Base-by-base conservation (phyloP, 805 yeast genomes). In the Teunomyces panamensis region DNA sequence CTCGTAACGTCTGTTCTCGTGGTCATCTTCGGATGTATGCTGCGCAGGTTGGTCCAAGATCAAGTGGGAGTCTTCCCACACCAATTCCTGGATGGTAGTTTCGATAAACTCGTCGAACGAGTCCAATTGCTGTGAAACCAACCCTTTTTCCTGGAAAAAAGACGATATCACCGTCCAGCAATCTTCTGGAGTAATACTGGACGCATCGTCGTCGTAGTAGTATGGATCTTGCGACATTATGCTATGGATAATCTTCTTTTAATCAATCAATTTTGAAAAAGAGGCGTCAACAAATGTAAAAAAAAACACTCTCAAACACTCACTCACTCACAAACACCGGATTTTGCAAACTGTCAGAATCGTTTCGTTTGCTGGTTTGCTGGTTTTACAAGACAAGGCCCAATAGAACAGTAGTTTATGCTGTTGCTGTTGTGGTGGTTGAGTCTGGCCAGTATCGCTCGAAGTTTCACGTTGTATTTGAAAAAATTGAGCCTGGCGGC, bases 131-230 rank as follows among this genome's bases (percentile, higher is more conserved):
- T 94, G 99, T 20, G 98, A 90, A 27, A 94, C 99, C 56, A 94
- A 79, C 51, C 99, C 99, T 65, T 91, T 92, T 63, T 91, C 95
- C 71, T 87, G 89, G 78, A 94, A 94, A 69, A 94, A 94, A 13
- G 98, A 82, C 27, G 97, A 87, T 56, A 94, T 94, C 53, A 94
- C 98, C 29, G 96, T 85, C 99, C 99, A 94, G 71, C 99, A 94
- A 77, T 94, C 99, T 74, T 94, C 99, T 27, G 97, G 88, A 29
- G 98, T 90, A 72, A 94, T 89, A 53, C 65, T 61, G 53, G 57
- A 57, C 62, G 85, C 80, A 51, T 79, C 80, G 52, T 80, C 88
- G 54, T 78, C 84, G 57, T 85, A 91, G 64, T 83, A 84, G 67
- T 88, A 87, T 44, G 84, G 87, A 67, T 86, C 91, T 46, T 68